These are phyloP conservation scores for Tolypocladium sp. DNA, from an alignment of 2,329 filamentous ascomycete species.

Conservation along the genomic window DNA sequence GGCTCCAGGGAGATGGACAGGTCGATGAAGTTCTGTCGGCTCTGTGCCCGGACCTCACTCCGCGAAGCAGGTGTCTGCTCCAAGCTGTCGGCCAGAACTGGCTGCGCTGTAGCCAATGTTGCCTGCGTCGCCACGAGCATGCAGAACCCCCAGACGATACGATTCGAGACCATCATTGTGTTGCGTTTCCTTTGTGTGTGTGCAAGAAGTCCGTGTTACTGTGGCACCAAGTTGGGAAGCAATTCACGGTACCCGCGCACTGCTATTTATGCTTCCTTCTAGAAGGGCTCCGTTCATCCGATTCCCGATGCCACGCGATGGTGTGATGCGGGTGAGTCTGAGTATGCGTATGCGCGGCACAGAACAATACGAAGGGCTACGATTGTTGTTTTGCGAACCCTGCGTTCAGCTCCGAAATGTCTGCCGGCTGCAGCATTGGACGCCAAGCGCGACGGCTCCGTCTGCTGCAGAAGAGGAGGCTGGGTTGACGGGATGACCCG, in stretches of 20 bases:
- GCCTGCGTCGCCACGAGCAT: not conserved
- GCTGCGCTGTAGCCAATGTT: not conserved
- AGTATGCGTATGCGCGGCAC: not conserved
- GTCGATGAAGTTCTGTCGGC: not conserved
- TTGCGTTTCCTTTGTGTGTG: not conserved
- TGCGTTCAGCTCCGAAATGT: not conserved
- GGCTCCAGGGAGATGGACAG: not conserved
- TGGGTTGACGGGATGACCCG: not conserved
- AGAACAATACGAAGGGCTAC: not conserved
- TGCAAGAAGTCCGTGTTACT: not conserved
- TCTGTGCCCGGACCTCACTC: not conserved
- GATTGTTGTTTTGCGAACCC: not conserved
- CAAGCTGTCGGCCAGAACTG: not conserved
- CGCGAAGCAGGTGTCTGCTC: not conserved
- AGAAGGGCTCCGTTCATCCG: not conserved
- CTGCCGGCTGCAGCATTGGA: not conserved
- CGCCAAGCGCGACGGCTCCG: not conserved
- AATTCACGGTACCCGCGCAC: not conserved
- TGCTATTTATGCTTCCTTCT: too few species aligned
- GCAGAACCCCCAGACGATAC: not conserved
- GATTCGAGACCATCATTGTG: not conserved
- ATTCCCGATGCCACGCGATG: not conserved
- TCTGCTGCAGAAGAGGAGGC: not conserved
- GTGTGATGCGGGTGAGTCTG: not conserved
- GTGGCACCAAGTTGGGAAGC: too few species aligned